Percentiles rank a stretch among this genome's conserved stretches.
phyloP scores from a whole-genome alignment of 2,329 filamentous ascomycete species.

The Sarocladium strictum region DNA sequence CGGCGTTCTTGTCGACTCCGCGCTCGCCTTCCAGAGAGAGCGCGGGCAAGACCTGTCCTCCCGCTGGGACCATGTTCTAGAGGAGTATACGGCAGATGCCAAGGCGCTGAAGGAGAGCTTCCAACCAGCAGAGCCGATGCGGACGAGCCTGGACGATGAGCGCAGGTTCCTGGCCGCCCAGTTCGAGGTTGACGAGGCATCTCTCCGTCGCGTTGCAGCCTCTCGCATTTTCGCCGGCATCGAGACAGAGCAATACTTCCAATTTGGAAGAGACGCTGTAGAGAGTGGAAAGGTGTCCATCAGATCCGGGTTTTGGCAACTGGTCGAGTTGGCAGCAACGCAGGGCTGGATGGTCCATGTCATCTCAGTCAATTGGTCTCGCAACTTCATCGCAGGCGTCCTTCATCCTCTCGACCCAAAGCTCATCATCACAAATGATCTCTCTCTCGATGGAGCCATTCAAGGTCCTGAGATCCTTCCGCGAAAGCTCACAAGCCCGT shows the following conservation, averaged over 20 bases:
- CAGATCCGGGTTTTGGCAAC: constrained; percentile 32
- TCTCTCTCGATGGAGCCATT: constrained; percentile 32
- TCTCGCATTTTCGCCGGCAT: constrained; percentile 41
- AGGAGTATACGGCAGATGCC: constrained; percentile 38
- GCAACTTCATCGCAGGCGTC: constrained; percentile 39
- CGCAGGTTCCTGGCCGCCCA: constrained; percentile 36
- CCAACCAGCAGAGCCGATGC: constrained; percentile 22
- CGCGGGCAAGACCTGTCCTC: constrained; percentile 26
- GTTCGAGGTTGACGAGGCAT: constrained; percentile 38
- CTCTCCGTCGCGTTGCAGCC: constrained; percentile 36
- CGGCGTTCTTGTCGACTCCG: constrained; percentile 36
- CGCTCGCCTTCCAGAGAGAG: constrained; percentile 29
- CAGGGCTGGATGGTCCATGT: constrained; percentile 35
- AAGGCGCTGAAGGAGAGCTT: constrained; percentile 29
- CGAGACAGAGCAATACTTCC: constrained; percentile 22
- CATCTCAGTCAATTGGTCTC: constrained; percentile 48
- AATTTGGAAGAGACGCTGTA: constrained; percentile 32
- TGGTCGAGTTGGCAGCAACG: constrained; percentile 20
- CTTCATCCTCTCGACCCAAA: constrained; percentile 26
- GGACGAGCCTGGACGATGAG: constrained; percentile 33
- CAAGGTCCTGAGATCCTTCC: constrained; percentile 29
- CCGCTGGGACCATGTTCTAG: constrained; percentile 40
- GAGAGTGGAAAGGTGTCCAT: constrained; percentile 26
- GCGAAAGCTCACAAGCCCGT: constrained; percentile 27
- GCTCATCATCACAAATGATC: constrained; percentile 39